Evolutionary conservation across 2,329 filamentous ascomycete species (phyloP), one percentile per base, ranked within the genome.

Genomic region (Colletotrichum truncatum): DNA sequence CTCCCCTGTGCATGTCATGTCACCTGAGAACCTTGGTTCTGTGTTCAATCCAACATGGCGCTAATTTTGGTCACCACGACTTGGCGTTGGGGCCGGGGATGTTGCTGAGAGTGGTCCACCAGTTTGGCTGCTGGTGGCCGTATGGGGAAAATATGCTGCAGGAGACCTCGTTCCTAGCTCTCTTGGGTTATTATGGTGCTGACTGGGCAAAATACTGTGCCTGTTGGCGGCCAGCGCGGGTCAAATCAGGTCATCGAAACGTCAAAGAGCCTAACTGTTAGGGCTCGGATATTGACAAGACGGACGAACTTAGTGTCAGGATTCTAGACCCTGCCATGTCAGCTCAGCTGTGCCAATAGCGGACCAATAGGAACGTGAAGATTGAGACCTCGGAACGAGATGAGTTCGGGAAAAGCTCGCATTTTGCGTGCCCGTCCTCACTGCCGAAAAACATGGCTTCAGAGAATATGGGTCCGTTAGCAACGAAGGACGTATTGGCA

Each of bases 251-350:
- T 34, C 55, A 64, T 48, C 21, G 28, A 14, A 49, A 25, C 23
- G 48, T 54, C 26, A 54, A 52, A 45, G 41, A 48, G 57, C 48
- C 41, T 36, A 48, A 34, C 32, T 41, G 38, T 60, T 51, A 62
- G 57, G 62, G 57, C 62, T 62, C 62, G 62, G 62, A 65, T 62
- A 65, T 43, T 62, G 62, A 65, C 57, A 48, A 45, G 51, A 61
- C 14, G n/a, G n/a, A n/a, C n/a, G n/a, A n/a, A 65, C 21, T 14
- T 51, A 48, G 62, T 43, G 62, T 55, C 21, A 38, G 32, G 30
- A 48, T 41, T 54, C 48, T 32, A 36, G 56, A 11, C 62, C 56
- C 62, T 62, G 62, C 51, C 62, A 34, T 48, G 34, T 62, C 34
- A 43, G 41, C 41, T 54, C 56, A 54, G 41, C 18, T 51, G 28